Percentiles rank a stretch among this genome's conserved stretches.
Conservation (phyloP, 2,329 filamentous ascomycete genomes). For the Xylaria arbuscula region DNA sequence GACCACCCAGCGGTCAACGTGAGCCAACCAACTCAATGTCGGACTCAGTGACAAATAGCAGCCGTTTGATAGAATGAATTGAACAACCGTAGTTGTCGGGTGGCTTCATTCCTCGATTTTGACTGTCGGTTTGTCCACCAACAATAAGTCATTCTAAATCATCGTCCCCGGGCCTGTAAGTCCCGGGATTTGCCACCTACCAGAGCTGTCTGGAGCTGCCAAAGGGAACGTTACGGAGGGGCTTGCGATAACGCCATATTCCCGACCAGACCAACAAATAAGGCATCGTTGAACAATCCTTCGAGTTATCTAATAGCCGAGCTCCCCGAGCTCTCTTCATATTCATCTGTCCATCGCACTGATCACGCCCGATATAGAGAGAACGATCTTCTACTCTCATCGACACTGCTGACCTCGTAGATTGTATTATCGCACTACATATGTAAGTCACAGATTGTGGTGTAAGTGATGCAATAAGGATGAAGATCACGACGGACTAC, state of each 20-base stretch:
- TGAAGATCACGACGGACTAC: constrained; percentile 2
- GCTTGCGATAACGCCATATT: constrained; percentile 29
- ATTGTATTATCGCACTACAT: constrained; percentile 3
- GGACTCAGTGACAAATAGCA: constrained; percentile 24
- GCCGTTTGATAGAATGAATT: constrained; percentile 23
- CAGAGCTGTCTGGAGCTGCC: constrained; percentile 9
- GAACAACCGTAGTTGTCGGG: constrained; percentile 18
- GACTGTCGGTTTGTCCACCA: neutral
- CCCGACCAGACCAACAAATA: constrained; percentile 8
- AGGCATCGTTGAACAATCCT: constrained; percentile 15
- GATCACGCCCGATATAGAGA: constrained; percentile 10
- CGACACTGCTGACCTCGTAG: constrained; percentile 1
- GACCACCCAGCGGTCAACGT: constrained; percentile 26
- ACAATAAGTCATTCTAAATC: constrained; percentile 23
- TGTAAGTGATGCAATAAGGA: neutral
- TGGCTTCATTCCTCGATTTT: constrained; percentile 15
- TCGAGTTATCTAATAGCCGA: constrained; percentile 24
- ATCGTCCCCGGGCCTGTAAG: constrained; percentile 16
- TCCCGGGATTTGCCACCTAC: constrained; percentile 30
- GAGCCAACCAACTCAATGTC: constrained; percentile 34
- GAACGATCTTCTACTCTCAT: neutral
- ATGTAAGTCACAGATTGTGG: constrained; percentile 1
- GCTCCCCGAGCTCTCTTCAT: constrained; percentile 26
- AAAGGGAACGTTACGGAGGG: constrained; percentile 35
- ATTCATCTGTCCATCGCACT: constrained; percentile 16